A percentile compares a stretch with the other conserved stretches of the same genome.
These are phyloP conservation scores for Cutaneotrichosporon arboriforme DNA, from an alignment of 1,284 basidiomycete species.

Conservation along the genomic window DNA sequence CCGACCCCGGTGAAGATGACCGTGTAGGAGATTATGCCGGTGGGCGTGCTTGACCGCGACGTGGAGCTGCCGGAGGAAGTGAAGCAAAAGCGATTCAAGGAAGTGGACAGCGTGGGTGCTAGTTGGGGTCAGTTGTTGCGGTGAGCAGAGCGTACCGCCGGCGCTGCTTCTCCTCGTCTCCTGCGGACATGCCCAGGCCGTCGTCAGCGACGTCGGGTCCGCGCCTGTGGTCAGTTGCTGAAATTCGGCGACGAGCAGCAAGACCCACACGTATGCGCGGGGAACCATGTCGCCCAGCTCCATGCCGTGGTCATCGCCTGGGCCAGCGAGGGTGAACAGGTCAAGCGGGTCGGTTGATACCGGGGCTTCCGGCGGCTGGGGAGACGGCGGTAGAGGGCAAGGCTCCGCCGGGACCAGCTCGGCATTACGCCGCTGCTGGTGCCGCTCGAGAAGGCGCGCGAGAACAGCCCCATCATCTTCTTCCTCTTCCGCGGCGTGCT, in stretches of 20 bases:
- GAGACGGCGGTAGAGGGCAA: too few species aligned
- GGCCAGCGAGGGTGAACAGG: not conserved
- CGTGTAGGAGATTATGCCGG: not conserved
- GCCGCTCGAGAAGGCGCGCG: not conserved
- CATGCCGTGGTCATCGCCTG: too few species aligned
- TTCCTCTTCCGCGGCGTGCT: not conserved
- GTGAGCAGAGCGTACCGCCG: not conserved
- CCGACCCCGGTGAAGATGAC: not conserved
- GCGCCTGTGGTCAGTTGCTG: too few species aligned
- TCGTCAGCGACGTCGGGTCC: too few species aligned
- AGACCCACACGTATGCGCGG: too few species aligned
- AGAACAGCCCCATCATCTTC: constrained; percentile 2
- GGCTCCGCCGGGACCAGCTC: not conserved
- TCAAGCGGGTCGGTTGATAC: not conserved
- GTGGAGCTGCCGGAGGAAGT: constrained; percentile 19
- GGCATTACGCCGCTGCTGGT: not conserved
- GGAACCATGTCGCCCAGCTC: too few species aligned
- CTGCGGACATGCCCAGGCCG: too few species aligned
- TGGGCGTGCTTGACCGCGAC: not conserved
- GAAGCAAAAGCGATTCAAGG: constrained; percentile 17
- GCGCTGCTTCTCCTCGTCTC: too few species aligned
- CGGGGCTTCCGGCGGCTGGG: not conserved
- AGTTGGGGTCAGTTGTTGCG: not conserved
- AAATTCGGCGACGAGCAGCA: too few species aligned
- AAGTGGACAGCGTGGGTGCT: constrained; percentile 18